Conservation (phyloP, 2,329 filamentous ascomycete species). For the Pseudogymnoascus sp. region DNA sequence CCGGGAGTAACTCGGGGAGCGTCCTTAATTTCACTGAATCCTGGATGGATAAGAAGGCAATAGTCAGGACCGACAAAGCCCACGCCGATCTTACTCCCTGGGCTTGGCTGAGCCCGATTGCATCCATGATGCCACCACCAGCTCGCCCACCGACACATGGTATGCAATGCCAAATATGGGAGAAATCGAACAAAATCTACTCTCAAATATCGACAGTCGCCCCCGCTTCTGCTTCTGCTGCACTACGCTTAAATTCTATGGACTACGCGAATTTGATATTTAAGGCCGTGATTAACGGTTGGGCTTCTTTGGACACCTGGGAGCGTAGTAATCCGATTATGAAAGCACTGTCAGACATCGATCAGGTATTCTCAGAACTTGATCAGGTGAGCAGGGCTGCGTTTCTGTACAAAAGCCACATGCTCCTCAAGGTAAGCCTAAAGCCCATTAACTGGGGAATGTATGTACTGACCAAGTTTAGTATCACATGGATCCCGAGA, state of each 20-base stretch:
- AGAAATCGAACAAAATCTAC: constrained; percentile 19
- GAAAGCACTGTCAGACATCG: constrained; percentile 18
- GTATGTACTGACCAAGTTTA: constrained; percentile 5
- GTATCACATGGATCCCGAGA: constrained; percentile 19
- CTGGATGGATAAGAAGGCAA: constrained; percentile 1
- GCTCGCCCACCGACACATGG: neutral
- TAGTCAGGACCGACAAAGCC: neutral
- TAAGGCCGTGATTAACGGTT: constrained; percentile 4
- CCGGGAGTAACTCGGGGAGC: neutral
- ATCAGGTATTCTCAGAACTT: constrained; percentile 19
- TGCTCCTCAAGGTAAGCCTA: constrained; percentile 18
- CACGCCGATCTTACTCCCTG: neutral
- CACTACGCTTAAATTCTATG: neutral
- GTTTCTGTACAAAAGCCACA: constrained; percentile 19
- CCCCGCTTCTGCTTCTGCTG: neutral
- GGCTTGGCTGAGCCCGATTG: neutral
- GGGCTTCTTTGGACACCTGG: constrained; percentile 12
- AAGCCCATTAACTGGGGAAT: neutral
- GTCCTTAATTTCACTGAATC: neutral
- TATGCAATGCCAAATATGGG: constrained; percentile 15
- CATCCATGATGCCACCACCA: constrained; percentile 7
- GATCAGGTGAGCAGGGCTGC: constrained; percentile 21
- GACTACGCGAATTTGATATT: constrained; percentile 5
- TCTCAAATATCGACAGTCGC: neutral
- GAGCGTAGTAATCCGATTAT: constrained; percentile 19